Evolutionary conservation across 176 grass and related monocot species (phyloP).

Genomic region (Zoysia pacifica): DNA sequence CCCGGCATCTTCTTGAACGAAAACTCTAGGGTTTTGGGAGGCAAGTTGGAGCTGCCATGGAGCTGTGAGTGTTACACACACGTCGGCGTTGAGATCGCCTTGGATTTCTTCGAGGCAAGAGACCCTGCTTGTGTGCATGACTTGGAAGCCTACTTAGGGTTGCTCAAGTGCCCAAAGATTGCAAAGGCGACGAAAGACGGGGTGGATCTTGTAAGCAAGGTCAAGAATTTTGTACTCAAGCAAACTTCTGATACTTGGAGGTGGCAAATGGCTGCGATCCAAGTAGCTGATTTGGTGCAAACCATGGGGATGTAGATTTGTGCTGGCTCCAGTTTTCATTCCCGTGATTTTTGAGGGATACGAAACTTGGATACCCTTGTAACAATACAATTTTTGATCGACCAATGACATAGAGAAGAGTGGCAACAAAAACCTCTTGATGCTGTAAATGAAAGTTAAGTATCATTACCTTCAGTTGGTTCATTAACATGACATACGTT

Average conservation of each 20-base stretch:
- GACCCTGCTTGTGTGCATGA: conserved; percentile 78
- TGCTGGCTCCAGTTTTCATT: conserved; percentile 18
- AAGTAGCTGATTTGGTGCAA: conserved; percentile 57
- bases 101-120: conserved; percentile 47
- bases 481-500: too few relatives aligned
- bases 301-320: conserved; percentile 52
- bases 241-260: conserved; percentile 54
- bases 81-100: too few relatives aligned
- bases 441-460: too few relatives aligned
- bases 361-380: conserved; percentile 23
- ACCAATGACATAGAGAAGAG: not conserved
- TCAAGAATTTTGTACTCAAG: conserved; percentile 45
- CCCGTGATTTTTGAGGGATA: conserved; percentile 51
- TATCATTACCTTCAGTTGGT: too few relatives aligned
- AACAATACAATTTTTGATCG: conserved; percentile 30
- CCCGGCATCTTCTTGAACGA: too few relatives aligned
- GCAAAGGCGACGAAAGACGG: conserved; percentile 43
- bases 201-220: conserved; percentile 39
- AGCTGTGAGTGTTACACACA: too few relatives aligned
- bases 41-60: too few relatives aligned
- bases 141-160: conserved; percentile 63
- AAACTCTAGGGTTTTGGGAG: too few relatives aligned
- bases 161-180: conserved; percentile 63
- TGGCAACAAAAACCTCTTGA: too few relatives aligned
- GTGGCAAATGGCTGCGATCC: conserved; percentile 55